Percentiles rank a stretch among this genome's conserved stretches.
These are phyloP conservation scores for Rutidosis leptorrhynchoides DNA, from an alignment of 129 eudicot genomes.

Conservation along the genomic window DNA sequence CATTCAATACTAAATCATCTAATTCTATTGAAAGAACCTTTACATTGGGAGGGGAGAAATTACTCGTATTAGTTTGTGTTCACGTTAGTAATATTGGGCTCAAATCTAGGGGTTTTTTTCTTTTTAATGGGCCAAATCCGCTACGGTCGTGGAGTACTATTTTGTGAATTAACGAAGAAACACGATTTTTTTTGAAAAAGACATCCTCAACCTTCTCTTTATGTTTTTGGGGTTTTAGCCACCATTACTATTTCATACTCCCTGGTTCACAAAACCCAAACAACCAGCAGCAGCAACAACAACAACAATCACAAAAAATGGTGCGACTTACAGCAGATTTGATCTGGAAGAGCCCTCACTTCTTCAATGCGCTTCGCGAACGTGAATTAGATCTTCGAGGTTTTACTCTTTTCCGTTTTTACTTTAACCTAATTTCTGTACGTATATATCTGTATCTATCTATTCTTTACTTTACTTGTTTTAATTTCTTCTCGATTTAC, in stretches of 20 bases:
- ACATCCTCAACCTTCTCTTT: constrained; percentile 17
- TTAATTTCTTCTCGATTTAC: background rate
- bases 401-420: constrained; percentile 12
- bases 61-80: no score
- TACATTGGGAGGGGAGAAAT: no score
- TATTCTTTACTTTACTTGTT: background rate
- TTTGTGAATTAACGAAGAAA: no score
- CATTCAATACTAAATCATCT: no score
- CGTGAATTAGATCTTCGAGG: constrained; percentile 99
- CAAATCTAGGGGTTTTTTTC: no score
- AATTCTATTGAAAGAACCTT: no score
- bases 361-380: constrained; percentile 90
- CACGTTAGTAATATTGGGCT: no score
- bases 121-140: no score
- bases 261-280: background rate
- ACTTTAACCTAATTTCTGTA: constrained; percentile 5
- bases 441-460: background rate
- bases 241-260: background rate
- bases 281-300: background rate
- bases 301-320: constrained; percentile 35
- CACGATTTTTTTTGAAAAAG: no score
- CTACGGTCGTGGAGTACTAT: no score
- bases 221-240: constrained; percentile 36
- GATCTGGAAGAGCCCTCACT: constrained; percentile 98
- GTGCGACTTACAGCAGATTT: constrained; percentile 89